Evolutionary conservation across 768 basidiomycete species (phyloP), one percentile per base, ranked within the genome.

Genomic region (Leccinum variicolor): DNA sequence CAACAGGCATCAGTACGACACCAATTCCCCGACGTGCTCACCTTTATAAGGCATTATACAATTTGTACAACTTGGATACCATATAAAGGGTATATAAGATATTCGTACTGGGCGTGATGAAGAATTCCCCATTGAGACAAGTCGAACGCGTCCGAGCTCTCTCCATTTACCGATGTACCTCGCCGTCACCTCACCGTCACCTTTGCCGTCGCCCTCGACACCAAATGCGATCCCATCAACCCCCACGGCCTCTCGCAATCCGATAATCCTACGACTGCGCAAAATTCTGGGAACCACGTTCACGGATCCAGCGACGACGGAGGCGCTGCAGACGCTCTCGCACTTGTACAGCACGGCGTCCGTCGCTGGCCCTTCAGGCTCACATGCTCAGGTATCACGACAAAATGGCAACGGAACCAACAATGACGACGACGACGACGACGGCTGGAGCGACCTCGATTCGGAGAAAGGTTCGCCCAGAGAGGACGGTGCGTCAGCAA

Each of bases 251-350:
- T 23, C 66, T 49, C 80, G 84, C 58, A 90, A 90, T 64, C 93
- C 94, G 2, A 81, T 95, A 41, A 85, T 92, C n/a, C 74, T 89
- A 1, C 81, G 94, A 11, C 76, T 96, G n/a, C 94, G 93, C 73
- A 97, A 97, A 73, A 87, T 95, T 59, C 77, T 96, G 19, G 86
- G 89, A 34, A 88, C 88, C 2, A 88, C 81, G 50, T 93, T 88
- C 57, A 84, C 90, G 26, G 91, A 92, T 64, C 78, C 83, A 36
- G 83, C 86, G 6, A 92, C 91, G 1, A 78, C 79, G 26, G 90
- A 96, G 64, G 94, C 93, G 3, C 76, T 97, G 13, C 79, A 82
- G 48, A 94, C 92, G 0, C 82, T 96, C 36, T 92, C 93, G 2
- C 84, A 87, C 15, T 78, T 93, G 51, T 98, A 97, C 69, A 77